Base-by-base conservation (phyloP, 176 grass and related monocot species). In the Urochloa ruziziensis region DNA sequence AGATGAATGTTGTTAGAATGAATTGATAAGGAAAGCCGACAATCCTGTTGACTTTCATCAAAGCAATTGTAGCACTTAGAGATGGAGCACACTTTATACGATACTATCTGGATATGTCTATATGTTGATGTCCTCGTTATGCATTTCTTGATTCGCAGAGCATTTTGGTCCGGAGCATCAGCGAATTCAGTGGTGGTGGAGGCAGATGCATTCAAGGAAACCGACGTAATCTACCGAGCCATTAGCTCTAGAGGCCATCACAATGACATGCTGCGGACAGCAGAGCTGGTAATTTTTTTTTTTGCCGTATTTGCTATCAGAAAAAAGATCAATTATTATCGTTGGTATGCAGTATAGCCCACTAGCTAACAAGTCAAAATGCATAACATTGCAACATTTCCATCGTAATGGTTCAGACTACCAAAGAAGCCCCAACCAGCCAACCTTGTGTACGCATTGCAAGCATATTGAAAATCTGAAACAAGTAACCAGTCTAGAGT, bases 241-340 rank as follows among this genome's bases (percentile, higher is more conserved):
- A 95, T 98, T 44, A 98, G 93, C 79, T 98, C 93, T 52, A 90
- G 89, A 85, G 96, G 96, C 5, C 96, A 98, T 74, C 96, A 98
- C 62, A 95, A 92, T 17, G 96, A 98, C 79, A 95, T 98, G 93
- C 62, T 98, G 39, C 89, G 91, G 67, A 95, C 93, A 0, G 91
- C 96, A n/a, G 93, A 98, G 74, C 80, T 98, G 68, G 96, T 98
- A 81, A 81, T 67, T 33, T 8, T n/a, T 28, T 19, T 19, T 77
- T 16, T 70, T 42, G 71, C 28, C 36, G 21, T 62, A 5, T 76
- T 76, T 46, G 13, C 2, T 81, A 81, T 23, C 17, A 23, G 46
- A 33, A 35, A 19, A 36, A 70, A 47, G n/a, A n/a, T n/a, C 6
- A 47, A 46, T 24, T 36, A 19, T 51, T 6, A 0, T 57, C 2